Evolutionary conservation across 2,329 filamentous ascomycete genomes (phyloP), one percentile per base, ranked within the genome.

Genomic region (Cercospora zeina): DNA sequence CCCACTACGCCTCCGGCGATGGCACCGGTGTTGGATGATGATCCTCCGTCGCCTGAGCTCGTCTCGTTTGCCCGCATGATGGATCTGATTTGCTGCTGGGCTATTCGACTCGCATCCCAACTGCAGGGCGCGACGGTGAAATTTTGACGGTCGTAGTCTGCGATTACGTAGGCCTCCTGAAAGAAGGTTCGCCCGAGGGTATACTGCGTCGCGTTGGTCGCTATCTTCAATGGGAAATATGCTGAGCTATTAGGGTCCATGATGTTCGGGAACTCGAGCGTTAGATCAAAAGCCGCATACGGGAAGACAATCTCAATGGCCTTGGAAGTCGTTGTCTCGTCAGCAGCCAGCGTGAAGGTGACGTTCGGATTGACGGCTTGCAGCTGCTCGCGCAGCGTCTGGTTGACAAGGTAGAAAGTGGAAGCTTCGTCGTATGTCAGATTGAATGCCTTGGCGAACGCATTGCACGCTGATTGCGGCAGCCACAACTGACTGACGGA

Each of bases 401-500:
- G 67, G 62, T 75, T 75, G 53, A 77, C 67, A 2, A 75, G 63
- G 57, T 78, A 78, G n/a, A 69, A 64, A 9, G 68, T 47, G 7
- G 63, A 68, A 4, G 56, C 59, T 2, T 65, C 57, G 65, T 77
- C 67, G 50, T 69, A 77, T 1, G 68, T 71, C 27, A 78, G 61
- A 1, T 71, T 70, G 59, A 77, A 77, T 4, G 72, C 71, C 19
- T 69, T 34, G 61, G 77, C 76, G 61, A 77, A 77, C 7, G 70
- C 70, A 19, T 65, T 57, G 67, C 75, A 77, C 10, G 73, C 70
- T 2, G 72, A 69, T 31, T 80, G 72, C 0, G 87, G 87, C 4
- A 89, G 78, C 83, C 84, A 89, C 4, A 89, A 75, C 66, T 84
- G 86, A 1, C 86, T 84, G 0, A 86, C 84, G 0, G 85, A 84